phyloP scores from a whole-genome alignment of 805 yeast species.

The Sugiyamaella qingdaonensis region DNA sequence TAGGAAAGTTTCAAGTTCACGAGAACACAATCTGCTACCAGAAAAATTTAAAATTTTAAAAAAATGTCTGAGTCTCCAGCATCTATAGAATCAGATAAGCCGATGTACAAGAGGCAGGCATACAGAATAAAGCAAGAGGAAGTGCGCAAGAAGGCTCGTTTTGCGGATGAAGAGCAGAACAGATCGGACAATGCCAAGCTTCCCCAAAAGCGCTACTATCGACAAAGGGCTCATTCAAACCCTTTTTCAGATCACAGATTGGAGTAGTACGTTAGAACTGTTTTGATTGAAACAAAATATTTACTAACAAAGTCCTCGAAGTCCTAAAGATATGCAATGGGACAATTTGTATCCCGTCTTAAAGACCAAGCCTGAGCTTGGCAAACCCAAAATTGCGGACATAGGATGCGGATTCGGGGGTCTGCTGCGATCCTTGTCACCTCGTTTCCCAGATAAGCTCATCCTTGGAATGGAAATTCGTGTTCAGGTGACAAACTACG shows the following conservation, averaged over 20 bases:
- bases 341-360: slow-evolving; percentile 63
- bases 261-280: slow-evolving; percentile 49
- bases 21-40: too few relatives aligned
- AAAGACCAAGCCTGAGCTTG: slow-evolving; percentile 48
- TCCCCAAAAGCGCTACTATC: slow-evolving; percentile 68
- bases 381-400: slow-evolving; percentile 62
- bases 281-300: neutral
- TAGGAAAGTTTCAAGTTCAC: too few relatives aligned
- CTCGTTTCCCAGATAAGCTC: slow-evolving; percentile 65
- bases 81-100: slow-evolving; percentile 1
- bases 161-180: slow-evolving; percentile 29
- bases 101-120: slow-evolving; percentile 30
- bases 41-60: too few relatives aligned
- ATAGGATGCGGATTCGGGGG: slow-evolving; percentile 99
- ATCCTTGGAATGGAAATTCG: slow-evolving; percentile 96
- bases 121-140: slow-evolving; percentile 46
- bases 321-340: slow-evolving; percentile 90
- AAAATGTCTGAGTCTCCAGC: slow-evolving; percentile 4
- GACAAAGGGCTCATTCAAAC: slow-evolving; percentile 97
- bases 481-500: slow-evolving; percentile 95
- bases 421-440: slow-evolving; percentile 70
- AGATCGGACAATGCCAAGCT: slow-evolving; percentile 41
- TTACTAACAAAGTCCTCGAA: slow-evolving; percentile 45
- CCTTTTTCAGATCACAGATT: slow-evolving; percentile 94
- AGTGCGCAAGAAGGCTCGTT: slow-evolving; percentile 44